Evolutionary conservation across 2,329 filamentous ascomycete genomes (phyloP), one percentile per base, ranked within the genome.

Genomic region (Monilinia fructicola): DNA sequence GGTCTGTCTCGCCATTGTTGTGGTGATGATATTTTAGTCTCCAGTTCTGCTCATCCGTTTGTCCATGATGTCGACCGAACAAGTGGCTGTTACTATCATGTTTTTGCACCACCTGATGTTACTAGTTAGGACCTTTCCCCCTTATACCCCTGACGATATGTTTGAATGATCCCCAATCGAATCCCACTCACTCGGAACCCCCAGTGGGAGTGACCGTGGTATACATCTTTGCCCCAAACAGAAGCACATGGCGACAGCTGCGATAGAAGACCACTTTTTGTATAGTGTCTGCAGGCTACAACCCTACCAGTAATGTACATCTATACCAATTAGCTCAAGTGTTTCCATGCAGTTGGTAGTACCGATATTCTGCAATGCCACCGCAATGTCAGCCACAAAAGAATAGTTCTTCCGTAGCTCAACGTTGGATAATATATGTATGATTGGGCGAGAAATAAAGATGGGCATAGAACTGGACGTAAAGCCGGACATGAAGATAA

Each of bases 1-100:
- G 54, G 42, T 56, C 21, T 12, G 54, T 58, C 40, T 31, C 26
- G 26, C 12, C 16, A 35, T 59, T 59, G 40, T 16, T 4, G 16
- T 46, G 42, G 42, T 46, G 42, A 46, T 48, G 46, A 59, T 46
- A 26, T 23, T 23, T 48, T 59, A 28, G 42, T 48, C 11, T 59
- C 18, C 11, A 35, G 26, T 28, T 46, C 42, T 46, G 14, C 42
- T 46, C 42, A 46, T 21, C 42, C 14, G 16, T 21, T 21, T 46
- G 42, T 46, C 16, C 21, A 48, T 48, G 21, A 46, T 48, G 23
- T 6, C 12, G 46, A 6, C 18, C n/a, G 21, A 6, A 48, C 21
- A 23, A 35, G 31, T 35, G 18, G 21, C 23, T 11, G 21, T 48
- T n/a, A n/a, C 1, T 48, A 21, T 48, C 44, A 48, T 48, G 55